A percentile compares a stretch with the other conserved stretches of the same genome.
These are phyloP conservation scores for Xylariaceae sp. DNA, from an alignment of 2,329 filamentous ascomycete genomes.

Conservation along the genomic window DNA sequence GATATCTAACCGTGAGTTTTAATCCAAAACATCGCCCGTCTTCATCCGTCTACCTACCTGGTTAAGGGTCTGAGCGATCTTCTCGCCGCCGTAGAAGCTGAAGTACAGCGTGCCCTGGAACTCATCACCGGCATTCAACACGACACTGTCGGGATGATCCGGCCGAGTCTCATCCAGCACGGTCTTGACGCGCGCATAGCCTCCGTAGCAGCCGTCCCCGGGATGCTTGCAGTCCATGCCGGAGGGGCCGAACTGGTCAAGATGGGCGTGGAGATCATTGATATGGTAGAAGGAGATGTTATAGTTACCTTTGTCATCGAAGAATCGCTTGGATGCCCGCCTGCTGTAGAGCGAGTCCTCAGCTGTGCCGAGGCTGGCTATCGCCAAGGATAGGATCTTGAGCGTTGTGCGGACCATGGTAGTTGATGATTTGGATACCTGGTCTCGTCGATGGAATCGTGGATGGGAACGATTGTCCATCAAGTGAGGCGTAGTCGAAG, in stretches of 20 bases:
- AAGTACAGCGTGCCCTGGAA: conserved; percentile 68
- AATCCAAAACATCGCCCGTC: neutral
- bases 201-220: conserved; percentile 57
- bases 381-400: conserved; percentile 15
- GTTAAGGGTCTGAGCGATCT: conserved; percentile 64
- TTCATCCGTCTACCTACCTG: conserved; percentile 19
- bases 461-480: too few species aligned
- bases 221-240: conserved; percentile 59
- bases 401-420: conserved; percentile 22
- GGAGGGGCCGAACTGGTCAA: conserved; percentile 58
- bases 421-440: neutral
- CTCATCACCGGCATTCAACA: conserved; percentile 64
- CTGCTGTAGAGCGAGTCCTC: conserved; percentile 49
- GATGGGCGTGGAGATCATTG: conserved; percentile 65
- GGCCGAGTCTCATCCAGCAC: conserved; percentile 54
- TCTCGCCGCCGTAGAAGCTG: conserved; percentile 61
- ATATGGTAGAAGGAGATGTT: conserved; percentile 64
- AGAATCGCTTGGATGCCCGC: conserved; percentile 46
- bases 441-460: too few species aligned
- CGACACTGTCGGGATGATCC: conserved; percentile 56
- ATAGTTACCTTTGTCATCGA: conserved; percentile 47
- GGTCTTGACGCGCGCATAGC: conserved; percentile 61
- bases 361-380: conserved; percentile 23
- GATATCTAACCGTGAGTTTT: neutral
- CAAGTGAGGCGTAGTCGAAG: too few species aligned